These are phyloP conservation scores for Tetrapisispora nanseiensis DNA, from an alignment of 805 yeast species.

Conservation along the genomic window DNA sequence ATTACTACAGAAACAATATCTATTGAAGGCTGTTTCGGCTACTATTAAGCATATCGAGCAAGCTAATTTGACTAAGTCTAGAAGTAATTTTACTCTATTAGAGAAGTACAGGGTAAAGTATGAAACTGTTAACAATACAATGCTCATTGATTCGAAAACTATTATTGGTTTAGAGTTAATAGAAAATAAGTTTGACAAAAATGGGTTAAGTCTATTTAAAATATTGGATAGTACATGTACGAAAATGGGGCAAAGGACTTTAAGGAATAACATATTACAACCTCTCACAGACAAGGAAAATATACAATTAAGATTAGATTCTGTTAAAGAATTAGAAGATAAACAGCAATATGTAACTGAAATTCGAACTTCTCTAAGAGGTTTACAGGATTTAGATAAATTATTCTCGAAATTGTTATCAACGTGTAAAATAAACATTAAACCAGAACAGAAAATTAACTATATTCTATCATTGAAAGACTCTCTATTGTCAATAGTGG, in stretches of 20 bases:
- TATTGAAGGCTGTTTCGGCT: conserved; percentile 30
- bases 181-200: conserved; percentile 26
- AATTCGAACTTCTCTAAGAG: conserved; percentile 18
- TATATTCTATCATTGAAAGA: conserved; percentile 34
- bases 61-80: conserved; percentile 6
- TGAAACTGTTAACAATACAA: conserved; percentile 33
- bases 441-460: conserved; percentile 33
- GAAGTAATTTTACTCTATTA: conserved; percentile 11
- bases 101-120: conserved; percentile 30
- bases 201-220: conserved; percentile 30
- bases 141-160: conserved; percentile 36
- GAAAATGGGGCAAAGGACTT: conserved; percentile 37
- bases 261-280: conserved; percentile 37
- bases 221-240: conserved; percentile 34
- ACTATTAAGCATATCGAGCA: conserved; percentile 21
- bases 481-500: conserved; percentile 13
- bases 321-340: conserved; percentile 31
- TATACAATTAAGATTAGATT: conserved; percentile 29
- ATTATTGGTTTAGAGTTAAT: conserved; percentile 32
- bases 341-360: conserved; percentile 9
- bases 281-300: conserved; percentile 35
- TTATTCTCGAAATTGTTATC: conserved; percentile 32
- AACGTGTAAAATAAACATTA: conserved; percentile 16
- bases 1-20: conserved; percentile 24
- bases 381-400: conserved; percentile 33